Conservation (phyloP, 306 rosid species). For the Glycine latifolia region DNA sequence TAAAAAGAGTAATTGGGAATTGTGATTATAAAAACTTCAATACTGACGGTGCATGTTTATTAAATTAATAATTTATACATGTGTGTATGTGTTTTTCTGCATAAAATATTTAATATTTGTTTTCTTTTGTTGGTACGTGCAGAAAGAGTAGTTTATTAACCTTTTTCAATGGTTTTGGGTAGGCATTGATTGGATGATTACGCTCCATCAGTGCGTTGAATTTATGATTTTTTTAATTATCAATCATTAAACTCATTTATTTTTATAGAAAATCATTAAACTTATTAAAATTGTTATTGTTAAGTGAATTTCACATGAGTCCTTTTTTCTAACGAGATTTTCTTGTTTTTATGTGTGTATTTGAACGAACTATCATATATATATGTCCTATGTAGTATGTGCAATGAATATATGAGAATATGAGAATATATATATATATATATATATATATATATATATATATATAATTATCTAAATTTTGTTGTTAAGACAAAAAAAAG, state of each 20-base stretch:
- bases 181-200: background rate
- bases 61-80: no score
- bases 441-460: no score
- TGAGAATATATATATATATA: no score
- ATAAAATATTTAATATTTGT: no score
- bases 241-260: no score
- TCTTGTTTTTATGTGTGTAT: background rate
- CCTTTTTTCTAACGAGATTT: background rate
- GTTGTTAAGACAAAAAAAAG: slow-evolving; percentile 29
- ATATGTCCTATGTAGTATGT: background rate
- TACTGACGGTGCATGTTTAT: no score
- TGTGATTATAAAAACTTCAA: no score
- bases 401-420: no score
- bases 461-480: background rate
- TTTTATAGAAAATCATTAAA: no score
- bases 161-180: slow-evolving; percentile 6
- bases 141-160: background rate
- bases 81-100: no score
- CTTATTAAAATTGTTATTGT: background rate
- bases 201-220: background rate
- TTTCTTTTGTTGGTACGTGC: background rate
- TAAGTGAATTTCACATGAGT: background rate
- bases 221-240: background rate
- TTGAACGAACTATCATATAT: background rate
- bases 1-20: no score